Conservation (phyloP, 179 eudicot genomes). For the Beta macrorhiza region DNA sequence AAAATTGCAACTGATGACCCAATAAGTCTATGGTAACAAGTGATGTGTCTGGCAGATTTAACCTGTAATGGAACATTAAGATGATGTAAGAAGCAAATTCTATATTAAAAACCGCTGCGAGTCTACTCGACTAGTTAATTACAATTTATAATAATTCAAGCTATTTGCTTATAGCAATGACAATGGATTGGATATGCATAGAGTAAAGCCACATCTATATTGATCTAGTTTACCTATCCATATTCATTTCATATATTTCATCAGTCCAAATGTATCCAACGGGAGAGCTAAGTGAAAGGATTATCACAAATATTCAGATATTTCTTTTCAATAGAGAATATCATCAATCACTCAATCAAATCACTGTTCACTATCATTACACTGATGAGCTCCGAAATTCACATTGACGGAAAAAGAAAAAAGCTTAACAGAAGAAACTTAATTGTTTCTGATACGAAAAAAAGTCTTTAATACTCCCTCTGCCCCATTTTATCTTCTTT, state of each 20-base stretch:
- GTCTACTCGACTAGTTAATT: background rate
- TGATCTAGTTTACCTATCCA: no score
- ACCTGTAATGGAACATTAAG: slow-evolving; percentile 39
- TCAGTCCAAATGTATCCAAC: background rate
- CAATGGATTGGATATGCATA: background rate
- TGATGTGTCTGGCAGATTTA: slow-evolving; percentile 80
- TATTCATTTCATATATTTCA: no score
- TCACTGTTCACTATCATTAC: background rate
- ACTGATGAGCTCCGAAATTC: background rate
- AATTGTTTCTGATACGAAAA: background rate
- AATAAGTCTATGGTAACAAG: slow-evolving; percentile 62
- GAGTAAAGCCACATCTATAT: background rate
- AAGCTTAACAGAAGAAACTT: background rate
- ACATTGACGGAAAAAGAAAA: background rate
- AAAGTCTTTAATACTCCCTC: no score
- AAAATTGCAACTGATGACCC: slow-evolving; percentile 76
- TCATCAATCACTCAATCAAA: background rate
- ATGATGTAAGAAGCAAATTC: slow-evolving; percentile 13
- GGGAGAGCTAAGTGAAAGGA: background rate
- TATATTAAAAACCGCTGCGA: background rate
- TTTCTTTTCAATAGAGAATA: background rate
- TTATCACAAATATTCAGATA: background rate
- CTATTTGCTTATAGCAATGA: background rate
- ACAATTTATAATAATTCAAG: background rate
- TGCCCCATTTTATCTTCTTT: no score